phyloP scores from a whole-genome alignment of 2,329 filamentous ascomycete genomes.

The Alternaria brassicicola region DNA sequence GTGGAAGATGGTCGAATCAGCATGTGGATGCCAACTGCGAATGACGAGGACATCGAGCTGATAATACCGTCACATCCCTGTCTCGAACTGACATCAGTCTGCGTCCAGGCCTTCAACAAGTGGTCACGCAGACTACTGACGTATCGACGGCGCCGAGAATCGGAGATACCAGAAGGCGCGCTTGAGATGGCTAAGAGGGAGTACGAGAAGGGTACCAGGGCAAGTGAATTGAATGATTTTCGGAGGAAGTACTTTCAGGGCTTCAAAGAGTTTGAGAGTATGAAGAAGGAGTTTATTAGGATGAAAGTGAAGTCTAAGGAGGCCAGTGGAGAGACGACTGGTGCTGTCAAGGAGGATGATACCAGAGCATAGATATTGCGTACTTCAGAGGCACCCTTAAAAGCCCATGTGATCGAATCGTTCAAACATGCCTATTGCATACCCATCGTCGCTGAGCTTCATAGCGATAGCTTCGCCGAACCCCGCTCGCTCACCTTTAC shows the following conservation, averaged over 20 bases:
- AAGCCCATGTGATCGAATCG: rapidly evolving
- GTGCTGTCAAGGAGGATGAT: background rate
- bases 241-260: conserved; percentile 60
- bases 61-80: conserved; percentile 76
- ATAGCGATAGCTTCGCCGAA: background rate
- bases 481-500: background rate
- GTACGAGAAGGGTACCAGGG: conserved; percentile 56
- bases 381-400: background rate
- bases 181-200: conserved; percentile 32
- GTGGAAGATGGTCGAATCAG: conserved; percentile 80
- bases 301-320: conserved; percentile 23
- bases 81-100: conserved; percentile 75
- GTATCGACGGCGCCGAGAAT: conserved; percentile 73
- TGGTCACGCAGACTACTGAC: conserved; percentile 92
- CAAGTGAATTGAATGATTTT: conserved; percentile 72
- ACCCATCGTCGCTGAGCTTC: background rate
- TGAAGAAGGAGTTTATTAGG: conserved; percentile 36
- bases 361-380: background rate
- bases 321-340: background rate
- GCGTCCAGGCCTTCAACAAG: conserved; percentile 86
- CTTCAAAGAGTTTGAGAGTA: conserved; percentile 45
- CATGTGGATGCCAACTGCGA: conserved; percentile 96
- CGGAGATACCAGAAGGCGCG: conserved; percentile 51
- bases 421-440: background rate
- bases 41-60: conserved; percentile 68